Evolutionary conservation across 176 grass and related monocot species (phyloP).

Genomic region (Oryza longistaminata): DNA sequence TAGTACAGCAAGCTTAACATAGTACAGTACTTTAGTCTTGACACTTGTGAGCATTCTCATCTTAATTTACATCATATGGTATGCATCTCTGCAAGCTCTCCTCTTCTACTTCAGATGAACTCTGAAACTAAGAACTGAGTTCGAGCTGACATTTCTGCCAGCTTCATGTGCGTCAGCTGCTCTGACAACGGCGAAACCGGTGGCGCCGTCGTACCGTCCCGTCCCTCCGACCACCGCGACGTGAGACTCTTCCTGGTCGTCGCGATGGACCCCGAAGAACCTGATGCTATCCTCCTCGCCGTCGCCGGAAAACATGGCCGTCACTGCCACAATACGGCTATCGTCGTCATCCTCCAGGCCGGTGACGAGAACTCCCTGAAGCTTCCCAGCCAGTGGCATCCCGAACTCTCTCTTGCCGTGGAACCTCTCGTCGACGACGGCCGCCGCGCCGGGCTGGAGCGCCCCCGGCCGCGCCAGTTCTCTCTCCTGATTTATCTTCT

Average conservation of each 20-base stretch:
- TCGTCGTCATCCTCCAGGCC: conserved; percentile 38
- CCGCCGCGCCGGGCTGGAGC: conserved; percentile 35
- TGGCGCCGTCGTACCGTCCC: conserved; percentile 42
- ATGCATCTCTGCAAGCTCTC: neutral
- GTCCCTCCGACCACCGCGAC: conserved; percentile 74
- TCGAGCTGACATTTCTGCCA: neutral
- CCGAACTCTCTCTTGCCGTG: conserved; percentile 43
- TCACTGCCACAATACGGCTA: conserved; percentile 56
- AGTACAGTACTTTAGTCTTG: neutral
- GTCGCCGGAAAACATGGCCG: conserved; percentile 45
- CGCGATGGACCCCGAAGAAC: conserved; percentile 60
- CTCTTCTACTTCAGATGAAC: conserved; percentile 54
- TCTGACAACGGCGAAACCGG: conserved; percentile 56
- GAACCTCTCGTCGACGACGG: conserved; percentile 56
- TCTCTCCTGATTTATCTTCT: too few species aligned
- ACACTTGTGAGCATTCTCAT: neutral
- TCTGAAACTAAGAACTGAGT: conserved; percentile 44
- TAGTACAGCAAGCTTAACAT: neutral
- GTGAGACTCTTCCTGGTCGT: conserved; percentile 52
- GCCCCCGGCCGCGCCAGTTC: too few species aligned
- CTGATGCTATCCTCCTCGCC: conserved; percentile 52
- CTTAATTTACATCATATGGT: neutral
- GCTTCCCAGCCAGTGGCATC: conserved; percentile 38
- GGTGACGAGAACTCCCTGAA: conserved; percentile 66
- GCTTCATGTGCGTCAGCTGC: neutral